Conservation (phyloP, 257 asterid genomes). For the Solanum appendiculatum region DNA sequence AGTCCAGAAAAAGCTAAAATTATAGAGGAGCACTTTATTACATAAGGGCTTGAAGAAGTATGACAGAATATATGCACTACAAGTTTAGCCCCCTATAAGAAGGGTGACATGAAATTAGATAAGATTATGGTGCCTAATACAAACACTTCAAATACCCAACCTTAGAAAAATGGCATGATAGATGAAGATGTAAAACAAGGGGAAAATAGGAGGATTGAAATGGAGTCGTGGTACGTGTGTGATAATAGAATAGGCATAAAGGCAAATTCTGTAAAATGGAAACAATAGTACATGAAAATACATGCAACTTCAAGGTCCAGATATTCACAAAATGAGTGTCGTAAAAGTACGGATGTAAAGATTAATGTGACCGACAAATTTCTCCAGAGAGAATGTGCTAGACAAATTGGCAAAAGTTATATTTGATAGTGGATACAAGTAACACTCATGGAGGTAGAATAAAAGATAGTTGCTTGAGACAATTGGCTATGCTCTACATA, state of each 20-base stretch:
- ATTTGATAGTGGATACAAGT: neutral
- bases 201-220: neutral
- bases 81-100: neutral
- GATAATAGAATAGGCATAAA: neutral
- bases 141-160: neutral
- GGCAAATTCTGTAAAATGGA: neutral
- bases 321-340: neutral
- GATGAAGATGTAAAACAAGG: neutral
- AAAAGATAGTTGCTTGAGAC: neutral
- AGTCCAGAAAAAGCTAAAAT: neutral
- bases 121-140: neutral
- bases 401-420: neutral
- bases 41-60: neutral
- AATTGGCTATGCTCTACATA: neutral
- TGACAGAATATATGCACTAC: neutral
- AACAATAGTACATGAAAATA: neutral
- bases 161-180: neutral
- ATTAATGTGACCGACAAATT: neutral
- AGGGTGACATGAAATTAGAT: neutral
- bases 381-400: neutral
- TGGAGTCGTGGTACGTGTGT: neutral
- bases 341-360: neutral
- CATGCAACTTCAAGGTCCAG: neutral
- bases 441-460: neutral
- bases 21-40: neutral